Base-by-base conservation (phyloP, 1,139 yeast species). In the Candida sojae region DNA sequence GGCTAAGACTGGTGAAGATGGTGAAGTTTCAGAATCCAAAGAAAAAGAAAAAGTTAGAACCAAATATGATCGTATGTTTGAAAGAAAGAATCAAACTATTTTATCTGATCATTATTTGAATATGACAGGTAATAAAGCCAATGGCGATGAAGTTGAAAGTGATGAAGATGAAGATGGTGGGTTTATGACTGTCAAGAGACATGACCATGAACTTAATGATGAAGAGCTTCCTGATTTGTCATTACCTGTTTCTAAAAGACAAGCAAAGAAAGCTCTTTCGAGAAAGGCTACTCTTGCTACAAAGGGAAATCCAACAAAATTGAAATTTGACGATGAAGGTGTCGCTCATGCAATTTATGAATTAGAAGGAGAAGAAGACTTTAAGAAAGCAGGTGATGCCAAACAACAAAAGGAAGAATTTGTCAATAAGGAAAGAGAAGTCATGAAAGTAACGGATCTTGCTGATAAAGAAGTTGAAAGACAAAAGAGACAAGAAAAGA, bases 41-140 rank as follows among this genome's bases (percentile, higher is more conserved):
- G 75, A 77, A 56, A 80, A 79, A 55, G 84, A 82, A 2, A 80
- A 80, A 56, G 85, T 83, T 2, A 81, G 92, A 60, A 93, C 98
- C 9, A 93, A 88, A 64, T 90, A 90, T 62, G 99, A 95, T 67
- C 82, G 95, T 56, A 92, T 93, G 96, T 95, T 95, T 70, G 96
- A 89, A 63, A 82, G 99, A 65, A 80, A 88, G 67, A 95, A 93
- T 66, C 99, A 95, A 71, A 88, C 88, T 43, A 96, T 93, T 31
- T 73, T 95, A 49, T 87, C 97, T 35, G 95, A 91, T 55, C 96
- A 91, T 63, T 93, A 90, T 63, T 68, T 84, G 68, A 88, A 84
- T 53, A 76, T 93, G 67, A 83, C 87, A 4, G 75, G 73, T 2
- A 72, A 61, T 42, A 72, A 70, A 30, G 66, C 61, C 30, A 63